Percentiles rank a stretch among this genome's conserved stretches.
These are phyloP conservation scores for Phytophthora pinifolia DNA, from an alignment of 352 stramenopile genomes.

Conservation along the genomic window DNA sequence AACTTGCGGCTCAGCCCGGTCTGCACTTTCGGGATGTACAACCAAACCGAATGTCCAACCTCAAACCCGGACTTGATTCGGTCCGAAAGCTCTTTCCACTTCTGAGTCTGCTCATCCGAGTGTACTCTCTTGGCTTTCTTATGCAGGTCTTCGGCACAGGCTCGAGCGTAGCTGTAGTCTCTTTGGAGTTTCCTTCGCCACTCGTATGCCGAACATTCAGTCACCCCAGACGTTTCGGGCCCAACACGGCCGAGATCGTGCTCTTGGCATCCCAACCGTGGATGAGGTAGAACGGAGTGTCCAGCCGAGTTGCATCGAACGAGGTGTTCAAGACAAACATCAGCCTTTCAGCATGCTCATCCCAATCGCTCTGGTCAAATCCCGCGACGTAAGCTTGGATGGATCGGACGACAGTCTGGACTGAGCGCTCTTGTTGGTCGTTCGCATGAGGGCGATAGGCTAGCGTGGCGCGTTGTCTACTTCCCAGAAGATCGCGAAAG, in stretches of 20 bases:
- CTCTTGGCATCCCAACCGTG: neutral
- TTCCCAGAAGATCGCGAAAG: neutral
- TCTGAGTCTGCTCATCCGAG: neutral
- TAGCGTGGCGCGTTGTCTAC: neutral
- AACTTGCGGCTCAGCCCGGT: too few relatives aligned
- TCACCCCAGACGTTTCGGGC: too few relatives aligned
- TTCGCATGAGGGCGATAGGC: conserved; percentile 2
- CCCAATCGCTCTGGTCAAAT: conserved; percentile 3
- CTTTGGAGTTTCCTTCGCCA: too few relatives aligned
- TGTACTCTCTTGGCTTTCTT: neutral
- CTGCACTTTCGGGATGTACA: too few relatives aligned
- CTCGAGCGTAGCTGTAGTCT: conserved; percentile 1
- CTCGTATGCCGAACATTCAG: too few relatives aligned
- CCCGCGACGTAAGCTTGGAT: neutral
- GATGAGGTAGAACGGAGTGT: conserved; percentile 1
- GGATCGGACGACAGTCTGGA: neutral
- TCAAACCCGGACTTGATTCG: too few relatives aligned
- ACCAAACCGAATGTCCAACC: too few relatives aligned
- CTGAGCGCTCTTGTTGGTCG: neutral
- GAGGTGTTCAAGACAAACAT: neutral
- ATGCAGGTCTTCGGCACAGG: neutral
- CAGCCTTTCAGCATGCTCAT: neutral
- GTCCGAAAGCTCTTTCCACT: too few relatives aligned
- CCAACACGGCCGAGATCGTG: neutral
- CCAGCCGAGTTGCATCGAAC: neutral